A percentile compares a stretch with the other conserved stretches of the same genome.
Conservation (phyloP, 192 early-diverging fungal genomes). For the Backusella westeae region DNA sequence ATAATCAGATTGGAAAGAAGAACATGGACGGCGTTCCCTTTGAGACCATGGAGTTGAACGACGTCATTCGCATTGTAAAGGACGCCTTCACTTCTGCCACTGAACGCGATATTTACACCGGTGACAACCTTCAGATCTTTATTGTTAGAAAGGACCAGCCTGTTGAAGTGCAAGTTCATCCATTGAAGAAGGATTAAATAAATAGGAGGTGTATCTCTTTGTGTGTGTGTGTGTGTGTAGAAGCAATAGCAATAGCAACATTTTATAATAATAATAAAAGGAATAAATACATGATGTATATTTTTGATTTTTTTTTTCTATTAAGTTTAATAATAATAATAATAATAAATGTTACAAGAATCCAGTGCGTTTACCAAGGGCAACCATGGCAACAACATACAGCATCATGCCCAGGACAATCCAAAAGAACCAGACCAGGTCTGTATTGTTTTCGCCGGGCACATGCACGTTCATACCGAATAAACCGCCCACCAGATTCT, state of each 20-base stretch:
- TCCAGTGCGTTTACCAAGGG: constrained; percentile 21
- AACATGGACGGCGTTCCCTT: constrained; percentile 56
- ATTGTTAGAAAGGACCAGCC: constrained; percentile 72
- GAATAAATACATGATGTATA: not conserved
- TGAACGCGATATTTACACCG: constrained; percentile 98
- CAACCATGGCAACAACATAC: constrained; percentile 1
- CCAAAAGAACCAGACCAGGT: constrained; percentile 23
- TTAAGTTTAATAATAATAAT: not conserved
- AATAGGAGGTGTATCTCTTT: not conserved
- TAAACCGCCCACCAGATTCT: constrained; percentile 66
- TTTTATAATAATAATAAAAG: not conserved
- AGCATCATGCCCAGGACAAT: constrained; percentile 24
- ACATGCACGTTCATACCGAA: constrained; percentile 58
- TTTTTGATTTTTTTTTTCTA: not conserved
- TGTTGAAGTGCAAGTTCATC: constrained; percentile 67
- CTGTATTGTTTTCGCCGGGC: constrained; percentile 11
- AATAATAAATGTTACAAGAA: constrained; percentile 14
- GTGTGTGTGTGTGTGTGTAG: not conserved
- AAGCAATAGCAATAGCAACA: not conserved
- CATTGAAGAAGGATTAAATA: constrained; percentile 89
- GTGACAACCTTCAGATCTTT: constrained; percentile 93
- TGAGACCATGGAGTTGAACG: constrained; percentile 47
- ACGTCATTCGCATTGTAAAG: constrained; percentile 78
- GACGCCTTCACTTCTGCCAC: constrained; percentile 96
- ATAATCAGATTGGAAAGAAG: constrained; percentile 86